Evolutionary conservation across 345 rosid species (phyloP).

Genomic region (Acer campestre): DNA sequence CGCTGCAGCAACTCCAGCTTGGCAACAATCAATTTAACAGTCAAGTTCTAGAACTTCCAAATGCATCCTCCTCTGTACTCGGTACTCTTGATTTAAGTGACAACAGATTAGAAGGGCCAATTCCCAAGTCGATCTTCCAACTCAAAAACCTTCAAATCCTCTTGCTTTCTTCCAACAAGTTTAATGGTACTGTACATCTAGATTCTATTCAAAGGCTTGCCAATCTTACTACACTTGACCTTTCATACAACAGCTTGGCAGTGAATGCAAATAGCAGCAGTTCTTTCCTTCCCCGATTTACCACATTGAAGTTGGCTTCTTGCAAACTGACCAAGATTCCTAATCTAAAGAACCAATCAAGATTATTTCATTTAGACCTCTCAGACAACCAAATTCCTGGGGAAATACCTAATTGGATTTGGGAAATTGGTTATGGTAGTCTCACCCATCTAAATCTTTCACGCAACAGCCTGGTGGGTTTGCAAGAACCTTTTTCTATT

Average conservation of each 20-base stretch:
- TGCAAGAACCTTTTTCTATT: constrained; percentile 9
- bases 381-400: constrained; percentile 45
- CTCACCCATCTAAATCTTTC: constrained; percentile 18
- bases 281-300: constrained; percentile 12
- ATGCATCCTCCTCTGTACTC: neutral
- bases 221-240: constrained; percentile 37
- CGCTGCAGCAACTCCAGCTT: no score
- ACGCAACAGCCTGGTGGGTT: constrained; percentile 7
- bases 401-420: constrained; percentile 45
- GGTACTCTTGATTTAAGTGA: constrained; percentile 40
- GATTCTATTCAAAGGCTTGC: constrained; percentile 17
- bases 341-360: constrained; percentile 27
- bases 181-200: constrained; percentile 35
- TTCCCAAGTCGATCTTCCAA: constrained; percentile 20
- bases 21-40: constrained; percentile 40
- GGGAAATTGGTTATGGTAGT: constrained; percentile 29
- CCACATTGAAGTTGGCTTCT: constrained; percentile 39
- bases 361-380: constrained; percentile 29
- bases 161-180: constrained; percentile 42
- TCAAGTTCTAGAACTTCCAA: neutral
- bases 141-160: constrained; percentile 29
- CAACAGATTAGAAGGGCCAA: constrained; percentile 37
- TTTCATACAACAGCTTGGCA: constrained; percentile 39
- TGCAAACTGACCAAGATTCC: constrained; percentile 42
- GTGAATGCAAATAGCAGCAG: constrained; percentile 11